A percentile compares a stretch with the other conserved stretches of the same genome.
Conservation (phyloP, 208 protist species). For the Strigomonas oncopelti region DNA sequence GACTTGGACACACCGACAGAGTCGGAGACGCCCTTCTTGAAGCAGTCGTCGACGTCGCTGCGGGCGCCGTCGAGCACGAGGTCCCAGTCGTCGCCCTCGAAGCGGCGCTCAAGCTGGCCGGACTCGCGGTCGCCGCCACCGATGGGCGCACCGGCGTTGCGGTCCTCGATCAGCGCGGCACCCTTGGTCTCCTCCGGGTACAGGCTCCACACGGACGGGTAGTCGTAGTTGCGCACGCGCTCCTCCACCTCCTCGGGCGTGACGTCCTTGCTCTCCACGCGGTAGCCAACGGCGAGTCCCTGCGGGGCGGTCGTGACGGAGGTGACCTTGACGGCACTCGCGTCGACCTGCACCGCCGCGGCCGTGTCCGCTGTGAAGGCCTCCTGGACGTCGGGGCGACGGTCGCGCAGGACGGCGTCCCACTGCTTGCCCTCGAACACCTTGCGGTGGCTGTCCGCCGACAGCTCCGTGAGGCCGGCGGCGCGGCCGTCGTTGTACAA, state of each 20-base stretch:
- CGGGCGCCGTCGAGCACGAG: conserved; percentile 29
- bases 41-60: conserved; percentile 35
- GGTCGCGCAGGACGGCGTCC: conserved; percentile 39
- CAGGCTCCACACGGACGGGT: conserved; percentile 35
- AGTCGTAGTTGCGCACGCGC: conserved; percentile 20
- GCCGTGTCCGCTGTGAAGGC: conserved; percentile 34
- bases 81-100: conserved; percentile 36
- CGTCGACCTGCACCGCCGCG: conserved; percentile 32
- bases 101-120: conserved; percentile 26
- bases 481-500: conserved; percentile 20
- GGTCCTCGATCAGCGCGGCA: conserved; percentile 7
- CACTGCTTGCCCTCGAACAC: conserved; percentile 50
- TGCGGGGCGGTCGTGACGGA: conserved; percentile 19
- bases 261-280: conserved; percentile 12
- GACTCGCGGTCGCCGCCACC: conserved; percentile 23
- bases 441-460: conserved; percentile 18
- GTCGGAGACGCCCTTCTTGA: conserved; percentile 36
- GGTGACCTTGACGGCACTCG: conserved; percentile 16
- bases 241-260: conserved; percentile 16
- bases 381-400: conserved; percentile 44
- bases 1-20: conserved; percentile 26
- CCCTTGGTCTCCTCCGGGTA: conserved; percentile 23
- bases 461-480: conserved; percentile 11
- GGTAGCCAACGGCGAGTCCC: conserved; percentile 25
- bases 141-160: neutral